These are phyloP conservation scores for Heritiera littoralis DNA, from an alignment of 345 rosid genomes.

Conservation along the genomic window DNA sequence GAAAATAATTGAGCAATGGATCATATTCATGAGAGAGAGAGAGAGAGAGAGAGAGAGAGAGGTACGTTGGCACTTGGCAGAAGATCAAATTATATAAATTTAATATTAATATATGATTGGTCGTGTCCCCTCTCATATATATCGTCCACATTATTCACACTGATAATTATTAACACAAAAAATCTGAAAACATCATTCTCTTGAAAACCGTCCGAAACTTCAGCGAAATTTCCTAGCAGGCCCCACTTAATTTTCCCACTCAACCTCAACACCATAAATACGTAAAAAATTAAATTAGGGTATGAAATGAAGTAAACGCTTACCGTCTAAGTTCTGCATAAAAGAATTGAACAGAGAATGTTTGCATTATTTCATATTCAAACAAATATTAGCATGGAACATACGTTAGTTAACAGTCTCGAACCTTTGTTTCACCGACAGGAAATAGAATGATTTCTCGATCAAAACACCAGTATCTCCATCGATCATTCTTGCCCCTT, in stretches of 20 bases:
- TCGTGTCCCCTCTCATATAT: not conserved
- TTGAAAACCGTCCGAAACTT: constrained; percentile 12
- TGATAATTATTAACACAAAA: not conserved
- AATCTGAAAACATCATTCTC: not conserved
- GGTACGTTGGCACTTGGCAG: not conserved
- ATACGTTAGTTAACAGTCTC: too few species aligned
- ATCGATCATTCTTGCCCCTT: too few species aligned
- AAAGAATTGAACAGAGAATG: too few species aligned
- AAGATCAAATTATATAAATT: not conserved
- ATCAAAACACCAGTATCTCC: too few species aligned
- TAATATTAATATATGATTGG: not conserved
- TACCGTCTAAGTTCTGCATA: too few species aligned
- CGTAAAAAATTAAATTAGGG: not conserved
- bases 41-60: not conserved
- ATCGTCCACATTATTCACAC: not conserved
- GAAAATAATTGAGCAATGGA: not conserved
- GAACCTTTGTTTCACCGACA: too few species aligned
- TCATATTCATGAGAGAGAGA: not conserved
- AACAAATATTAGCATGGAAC: too few species aligned
- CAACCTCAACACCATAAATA: not conserved
- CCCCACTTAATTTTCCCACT: not conserved
- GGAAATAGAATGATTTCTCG: too few species aligned
- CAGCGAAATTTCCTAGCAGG: constrained; percentile 27
- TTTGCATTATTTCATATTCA: too few species aligned
- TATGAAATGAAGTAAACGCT: too few species aligned